Evolutionary conservation across 2,329 filamentous ascomycete species (phyloP).

Genomic region (Zymoseptoria tritici): DNA sequence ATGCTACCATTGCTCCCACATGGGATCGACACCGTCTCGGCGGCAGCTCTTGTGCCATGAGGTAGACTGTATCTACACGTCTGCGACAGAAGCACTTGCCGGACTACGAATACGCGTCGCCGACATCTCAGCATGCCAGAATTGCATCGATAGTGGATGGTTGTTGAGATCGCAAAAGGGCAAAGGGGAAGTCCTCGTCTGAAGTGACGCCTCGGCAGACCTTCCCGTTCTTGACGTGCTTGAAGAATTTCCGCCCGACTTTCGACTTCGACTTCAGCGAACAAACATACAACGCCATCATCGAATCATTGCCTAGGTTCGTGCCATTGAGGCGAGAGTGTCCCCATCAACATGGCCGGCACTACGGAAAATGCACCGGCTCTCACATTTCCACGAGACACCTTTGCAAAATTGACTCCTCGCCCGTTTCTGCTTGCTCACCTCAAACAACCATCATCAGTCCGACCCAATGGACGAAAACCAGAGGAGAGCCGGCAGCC

Average conservation of each 20-base stretch:
- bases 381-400: constrained; percentile 53
- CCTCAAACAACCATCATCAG: constrained; percentile 58
- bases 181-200: neutral
- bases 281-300: neutral
- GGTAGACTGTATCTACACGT: neutral
- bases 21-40: constrained; percentile 25
- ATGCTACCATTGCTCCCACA: constrained; percentile 39
- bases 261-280: neutral
- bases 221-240: neutral
- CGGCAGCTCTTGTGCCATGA: neutral
- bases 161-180: neutral
- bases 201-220: neutral
- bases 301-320: neutral
- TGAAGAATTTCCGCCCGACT: neutral
- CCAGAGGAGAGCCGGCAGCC: constrained; percentile 62
- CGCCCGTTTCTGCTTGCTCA: constrained; percentile 85
- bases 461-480: constrained; percentile 73
- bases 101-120: neutral
- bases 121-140: neutral
- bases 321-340: neutral
- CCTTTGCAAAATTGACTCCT: constrained; percentile 84
- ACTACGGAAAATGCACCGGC: constrained; percentile 10
- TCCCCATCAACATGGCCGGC: neutral
- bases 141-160: neutral
- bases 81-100: neutral